Evolutionary conservation across 768 basidiomycete species (phyloP).

Genomic region (Pleurotus salmoneostramineus): DNA sequence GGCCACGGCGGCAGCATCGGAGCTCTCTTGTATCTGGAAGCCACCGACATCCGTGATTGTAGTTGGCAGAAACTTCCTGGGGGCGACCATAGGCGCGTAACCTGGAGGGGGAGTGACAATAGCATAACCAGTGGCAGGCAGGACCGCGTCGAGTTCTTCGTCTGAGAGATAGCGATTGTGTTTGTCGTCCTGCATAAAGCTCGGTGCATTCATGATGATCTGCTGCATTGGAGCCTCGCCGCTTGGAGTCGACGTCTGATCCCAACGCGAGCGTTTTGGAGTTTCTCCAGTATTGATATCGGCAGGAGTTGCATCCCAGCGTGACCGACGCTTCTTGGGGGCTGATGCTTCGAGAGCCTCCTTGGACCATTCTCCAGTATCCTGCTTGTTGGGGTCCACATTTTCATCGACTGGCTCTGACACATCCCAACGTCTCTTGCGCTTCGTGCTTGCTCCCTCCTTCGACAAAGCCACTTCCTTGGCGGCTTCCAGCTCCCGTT

Average conservation of each 20-base stretch:
- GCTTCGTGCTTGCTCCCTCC: constrained; percentile 49
- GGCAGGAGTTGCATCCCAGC: constrained; percentile 93
- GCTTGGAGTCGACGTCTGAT: constrained; percentile 76
- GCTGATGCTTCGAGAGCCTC: constrained; percentile 70
- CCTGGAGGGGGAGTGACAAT: constrained; percentile 94
- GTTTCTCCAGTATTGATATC: constrained; percentile 60
- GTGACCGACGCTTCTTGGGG: constrained; percentile 88
- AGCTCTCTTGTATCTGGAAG: constrained; percentile 96
- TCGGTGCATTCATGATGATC: constrained; percentile 86
- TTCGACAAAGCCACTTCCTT: constrained; percentile 35
- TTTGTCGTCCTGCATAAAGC: constrained; percentile 89
- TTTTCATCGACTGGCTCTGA: constrained; percentile 61
- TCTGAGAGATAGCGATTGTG: constrained; percentile 95
- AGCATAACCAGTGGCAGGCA: constrained; percentile 83
- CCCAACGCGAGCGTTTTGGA: constrained; percentile 94
- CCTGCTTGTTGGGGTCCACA: constrained; percentile 53
- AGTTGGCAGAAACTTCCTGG: constrained; percentile 58
- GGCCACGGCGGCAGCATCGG: constrained; percentile 82
- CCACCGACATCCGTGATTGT: constrained; percentile 64
- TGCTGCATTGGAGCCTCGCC: constrained; percentile 65
- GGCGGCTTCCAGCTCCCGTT: constrained; percentile 59
- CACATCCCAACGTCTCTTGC: constrained; percentile 83
- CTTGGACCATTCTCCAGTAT: constrained; percentile 70
- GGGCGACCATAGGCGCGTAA: constrained; percentile 75
- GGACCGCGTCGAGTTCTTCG: constrained; percentile 90